Evolutionary conservation across 805 yeast species (phyloP).

Genomic region (Wickerhamiella occidentalis): DNA sequence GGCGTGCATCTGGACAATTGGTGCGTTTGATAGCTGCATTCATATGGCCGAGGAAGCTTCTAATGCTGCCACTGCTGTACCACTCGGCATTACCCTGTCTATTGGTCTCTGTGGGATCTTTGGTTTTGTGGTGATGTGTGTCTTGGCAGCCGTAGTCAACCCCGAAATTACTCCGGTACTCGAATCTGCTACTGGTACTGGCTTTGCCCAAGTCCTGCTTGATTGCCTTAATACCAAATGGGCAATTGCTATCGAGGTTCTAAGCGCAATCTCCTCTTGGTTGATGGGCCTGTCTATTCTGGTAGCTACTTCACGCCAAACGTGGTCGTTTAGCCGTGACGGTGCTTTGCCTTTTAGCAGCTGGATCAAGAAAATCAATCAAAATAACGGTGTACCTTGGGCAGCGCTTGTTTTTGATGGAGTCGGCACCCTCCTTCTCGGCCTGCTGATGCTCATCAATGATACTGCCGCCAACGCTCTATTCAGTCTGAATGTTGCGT

Average conservation of each 20-base stretch:
- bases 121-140: slow-evolving; percentile 46
- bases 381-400: slow-evolving; percentile 47
- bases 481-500: slow-evolving; percentile 50
- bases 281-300: slow-evolving; percentile 54
- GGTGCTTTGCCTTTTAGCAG: slow-evolving; percentile 55
- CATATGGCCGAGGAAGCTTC: slow-evolving; percentile 62
- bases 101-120: slow-evolving; percentile 44
- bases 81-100: slow-evolving; percentile 51
- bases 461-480: slow-evolving; percentile 51
- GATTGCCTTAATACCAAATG: slow-evolving; percentile 53
- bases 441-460: slow-evolving; percentile 46
- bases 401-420: slow-evolving; percentile 51
- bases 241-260: slow-evolving; percentile 51
- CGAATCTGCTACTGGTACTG: slow-evolving; percentile 39
- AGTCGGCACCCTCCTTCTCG: slow-evolving; percentile 36
- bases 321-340: slow-evolving; percentile 68
- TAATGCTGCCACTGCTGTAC: slow-evolving; percentile 50
- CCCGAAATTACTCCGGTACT: slow-evolving; percentile 34
- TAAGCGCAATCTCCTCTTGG: slow-evolving; percentile 49
- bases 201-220: slow-evolving; percentile 50
- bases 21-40: slow-evolving; percentile 59
- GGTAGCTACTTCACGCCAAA: slow-evolving; percentile 56
- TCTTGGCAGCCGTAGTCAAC: slow-evolving; percentile 37
- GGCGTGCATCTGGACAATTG: slow-evolving; percentile 67
- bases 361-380: slow-evolving; percentile 44